These are phyloP conservation scores for Calonectria crousiana DNA, from an alignment of 2,329 filamentous ascomycete genomes.

Conservation along the genomic window DNA sequence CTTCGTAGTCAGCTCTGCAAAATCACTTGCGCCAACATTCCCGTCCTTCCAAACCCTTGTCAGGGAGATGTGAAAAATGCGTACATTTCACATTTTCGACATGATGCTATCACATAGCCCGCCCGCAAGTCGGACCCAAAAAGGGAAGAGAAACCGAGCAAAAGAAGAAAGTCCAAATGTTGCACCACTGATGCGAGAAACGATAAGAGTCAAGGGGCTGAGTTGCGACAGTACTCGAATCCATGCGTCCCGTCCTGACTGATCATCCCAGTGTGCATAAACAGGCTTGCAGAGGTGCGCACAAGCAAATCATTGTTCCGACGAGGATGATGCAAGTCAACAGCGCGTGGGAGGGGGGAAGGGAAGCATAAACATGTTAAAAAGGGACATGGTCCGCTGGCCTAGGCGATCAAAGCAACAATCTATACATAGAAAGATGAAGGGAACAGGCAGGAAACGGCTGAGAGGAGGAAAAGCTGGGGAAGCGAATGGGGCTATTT, in stretches of 20 bases:
- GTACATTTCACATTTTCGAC: neutral
- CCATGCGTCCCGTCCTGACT: neutral
- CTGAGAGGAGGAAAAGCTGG: neutral
- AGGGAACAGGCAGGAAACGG: neutral
- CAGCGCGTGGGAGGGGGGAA: neutral
- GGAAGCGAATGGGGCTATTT: neutral
- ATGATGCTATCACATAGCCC: neutral
- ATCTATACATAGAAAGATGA: neutral
- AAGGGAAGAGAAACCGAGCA: neutral
- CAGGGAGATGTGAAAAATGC: neutral
- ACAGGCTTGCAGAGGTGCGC: neutral
- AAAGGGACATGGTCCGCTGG: neutral
- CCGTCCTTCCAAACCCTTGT: constrained; percentile 1
- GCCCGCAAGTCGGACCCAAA: neutral
- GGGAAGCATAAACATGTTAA: neutral
- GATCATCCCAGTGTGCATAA: constrained; percentile 6
- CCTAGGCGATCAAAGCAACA: neutral
- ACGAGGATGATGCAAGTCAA: constrained; percentile 6
- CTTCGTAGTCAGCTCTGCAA: neutral
- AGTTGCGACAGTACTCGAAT: constrained; percentile 12
- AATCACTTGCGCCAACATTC: constrained; percentile 2
- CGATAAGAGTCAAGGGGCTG: neutral
- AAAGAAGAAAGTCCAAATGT: constrained; percentile 9
- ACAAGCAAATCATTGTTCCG: neutral
- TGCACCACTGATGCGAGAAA: constrained; percentile 12